These are phyloP conservation scores for Nyssa sinensis DNA, from an alignment of 148 eudicot species.

Conservation along the genomic window DNA sequence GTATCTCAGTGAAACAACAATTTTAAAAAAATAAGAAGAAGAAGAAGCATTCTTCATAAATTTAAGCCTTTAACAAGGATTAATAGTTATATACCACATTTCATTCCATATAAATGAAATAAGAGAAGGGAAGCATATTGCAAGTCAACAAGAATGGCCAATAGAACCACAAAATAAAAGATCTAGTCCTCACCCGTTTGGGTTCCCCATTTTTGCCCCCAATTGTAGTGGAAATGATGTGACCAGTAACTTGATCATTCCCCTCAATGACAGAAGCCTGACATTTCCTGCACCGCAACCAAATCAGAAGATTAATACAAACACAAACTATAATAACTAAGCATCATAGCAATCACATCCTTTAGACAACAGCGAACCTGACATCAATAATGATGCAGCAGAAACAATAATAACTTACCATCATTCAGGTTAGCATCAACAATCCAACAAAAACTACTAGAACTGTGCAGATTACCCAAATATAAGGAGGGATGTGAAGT, in stretches of 20 bases:
- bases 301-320: background rate
- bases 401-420: background rate
- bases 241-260: conserved; percentile 75
- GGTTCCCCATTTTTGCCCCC: conserved; percentile 94
- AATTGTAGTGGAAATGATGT: conserved; percentile 85
- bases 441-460: conserved; percentile 4
- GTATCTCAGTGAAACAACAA: background rate
- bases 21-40: background rate
- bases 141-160: conserved; percentile 6
- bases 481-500: background rate
- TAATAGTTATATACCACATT: background rate
- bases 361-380: background rate
- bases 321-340: background rate
- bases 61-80: background rate
- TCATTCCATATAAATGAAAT: background rate
- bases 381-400: background rate
- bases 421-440: background rate
- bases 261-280: conserved; percentile 65
- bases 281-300: conserved; percentile 58
- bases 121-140: conserved; percentile 14
- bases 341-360: no score
- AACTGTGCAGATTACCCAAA: conserved; percentile 1
- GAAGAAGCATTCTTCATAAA: background rate
- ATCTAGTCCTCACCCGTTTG: conserved; percentile 51
- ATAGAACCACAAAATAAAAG: background rate